Conservation (phyloP, 1,284 basidiomycete species). For the Mycena sp. region DNA sequence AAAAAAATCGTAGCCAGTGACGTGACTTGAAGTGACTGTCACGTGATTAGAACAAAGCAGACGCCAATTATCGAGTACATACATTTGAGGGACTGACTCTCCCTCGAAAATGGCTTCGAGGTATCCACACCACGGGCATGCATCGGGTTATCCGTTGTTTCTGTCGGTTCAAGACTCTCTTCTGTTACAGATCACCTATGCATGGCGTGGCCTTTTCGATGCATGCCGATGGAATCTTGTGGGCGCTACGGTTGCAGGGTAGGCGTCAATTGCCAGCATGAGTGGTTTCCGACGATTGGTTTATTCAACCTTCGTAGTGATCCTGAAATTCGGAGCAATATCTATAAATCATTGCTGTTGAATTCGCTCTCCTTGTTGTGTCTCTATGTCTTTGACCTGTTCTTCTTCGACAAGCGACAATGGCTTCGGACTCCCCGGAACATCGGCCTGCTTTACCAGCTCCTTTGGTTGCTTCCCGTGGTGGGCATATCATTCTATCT, state of each 20-base stretch:
- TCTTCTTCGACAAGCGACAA: slow-evolving; percentile 67
- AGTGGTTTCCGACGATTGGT: not conserved
- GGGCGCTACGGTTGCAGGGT: slow-evolving; percentile 57
- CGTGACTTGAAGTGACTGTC: too few relatives aligned
- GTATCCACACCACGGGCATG: slow-evolving; percentile 8
- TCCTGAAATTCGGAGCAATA: slow-evolving; percentile 73
- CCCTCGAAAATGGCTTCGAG: slow-evolving; percentile 23
- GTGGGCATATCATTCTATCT: slow-evolving; percentile 77
- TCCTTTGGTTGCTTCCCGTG: slow-evolving; percentile 80
- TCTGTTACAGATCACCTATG: slow-evolving; percentile 66
- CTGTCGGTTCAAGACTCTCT: slow-evolving; percentile 69
- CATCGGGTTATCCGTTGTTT: slow-evolving; percentile 66
- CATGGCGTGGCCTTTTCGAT: slow-evolving; percentile 69
- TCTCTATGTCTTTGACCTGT: slow-evolving; percentile 76
- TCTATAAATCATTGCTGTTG: slow-evolving; percentile 76
- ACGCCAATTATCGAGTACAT: too few relatives aligned
- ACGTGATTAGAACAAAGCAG: too few relatives aligned
- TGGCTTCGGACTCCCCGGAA: slow-evolving; percentile 80
- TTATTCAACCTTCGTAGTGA: slow-evolving; percentile 55
- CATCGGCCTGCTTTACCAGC: slow-evolving; percentile 77
- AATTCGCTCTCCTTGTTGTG: slow-evolving; percentile 75
- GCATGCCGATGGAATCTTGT: slow-evolving; percentile 78
- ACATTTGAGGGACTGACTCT: too few relatives aligned
- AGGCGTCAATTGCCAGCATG: slow-evolving; percentile 18
- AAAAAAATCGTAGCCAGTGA: too few relatives aligned